Percentiles rank a stretch among this genome's conserved stretches.
phyloP scores from a whole-genome alignment of 2,329 filamentous ascomycete species.

The Celoporthe dispersa region DNA sequence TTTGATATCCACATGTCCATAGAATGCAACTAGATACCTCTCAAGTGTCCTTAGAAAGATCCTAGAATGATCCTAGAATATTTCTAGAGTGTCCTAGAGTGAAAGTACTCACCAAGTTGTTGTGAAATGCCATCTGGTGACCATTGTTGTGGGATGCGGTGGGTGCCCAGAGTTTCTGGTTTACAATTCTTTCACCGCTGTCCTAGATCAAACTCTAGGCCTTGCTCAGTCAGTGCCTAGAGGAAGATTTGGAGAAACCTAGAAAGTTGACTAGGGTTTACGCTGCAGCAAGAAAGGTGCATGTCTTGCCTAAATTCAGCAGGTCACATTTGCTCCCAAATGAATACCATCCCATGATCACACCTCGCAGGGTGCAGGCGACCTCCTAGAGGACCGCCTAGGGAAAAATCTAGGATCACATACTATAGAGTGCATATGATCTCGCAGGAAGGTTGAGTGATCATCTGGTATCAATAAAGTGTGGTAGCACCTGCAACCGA shows the following conservation, averaged over 20 bases:
- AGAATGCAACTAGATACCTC: no score
- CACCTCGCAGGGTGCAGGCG: background rate
- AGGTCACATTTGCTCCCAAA: slow-evolving; percentile 13
- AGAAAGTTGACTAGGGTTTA: background rate
- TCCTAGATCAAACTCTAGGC: background rate
- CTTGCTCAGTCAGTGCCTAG: background rate
- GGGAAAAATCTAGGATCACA: background rate
- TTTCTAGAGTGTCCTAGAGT: no score
- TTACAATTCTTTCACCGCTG: background rate
- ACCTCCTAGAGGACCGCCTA: background rate
- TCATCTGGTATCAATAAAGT: background rate
- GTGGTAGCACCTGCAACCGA: background rate
- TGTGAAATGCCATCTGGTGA: background rate
- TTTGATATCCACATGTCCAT: no score
- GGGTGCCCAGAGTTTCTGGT: background rate
- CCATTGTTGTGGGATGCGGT: background rate
- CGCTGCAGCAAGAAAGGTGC: background rate
- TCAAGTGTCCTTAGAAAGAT: no score
- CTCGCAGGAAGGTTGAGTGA: background rate
- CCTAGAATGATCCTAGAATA: no score
- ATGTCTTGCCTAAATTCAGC: slow-evolving; percentile 12
- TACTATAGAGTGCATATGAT: background rate
- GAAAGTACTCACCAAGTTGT: background rate
- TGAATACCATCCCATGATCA: background rate
- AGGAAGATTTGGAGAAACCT: background rate